Base-by-base conservation (phyloP, 2,329 filamentous ascomycete genomes). In the Trichophyton benhamiae region DNA sequence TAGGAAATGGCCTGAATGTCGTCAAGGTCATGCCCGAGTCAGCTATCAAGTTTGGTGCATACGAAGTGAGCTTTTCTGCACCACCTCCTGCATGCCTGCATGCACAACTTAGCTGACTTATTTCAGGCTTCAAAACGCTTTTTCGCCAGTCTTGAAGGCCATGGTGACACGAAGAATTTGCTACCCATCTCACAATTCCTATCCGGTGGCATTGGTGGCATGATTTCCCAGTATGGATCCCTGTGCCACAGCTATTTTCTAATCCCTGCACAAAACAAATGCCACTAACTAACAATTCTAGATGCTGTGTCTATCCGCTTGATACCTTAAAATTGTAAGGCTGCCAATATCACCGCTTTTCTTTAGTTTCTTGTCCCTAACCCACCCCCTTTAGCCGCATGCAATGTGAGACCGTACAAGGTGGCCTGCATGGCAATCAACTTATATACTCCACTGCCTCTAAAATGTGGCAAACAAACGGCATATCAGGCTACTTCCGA, bases 11-110 rank as follows among this genome's bases (percentile, higher is more conserved):
- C 2, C 79, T 99, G 67, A 99, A 99, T 68, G 91, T 99, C 2
- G 75, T 96, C 70, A 99, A 99, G 75, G 94, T 99, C 63, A 96
- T 97, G 90, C 94, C 94, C 0, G 94, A 99, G 77, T 96, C 92
- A 30, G 92, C 94, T 27, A 96, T 99, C 72, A 95, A 96, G 75
- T 99, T 99, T 72, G 94, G 94, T 63, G 92, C 91, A 20, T 99
- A 96, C 71, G 94, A 99, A 77, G 83, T 83, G 72, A 68, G 75
- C 63, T 64, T 13, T 38, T 30, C 5, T 48, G 61, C 61, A 63
- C 48, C n/a, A 20, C 8, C 3, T 52, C 27, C 27, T 44, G 33
- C 33, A 22, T 46, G 55, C 59, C 60, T 42, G 20, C n/a, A 38
- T 48, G 11, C 46, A 58, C 30, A 38, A 13, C 27, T 22, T 38